Evolutionary conservation across 768 basidiomycete genomes (phyloP).

Genomic region (Psilocybe cubensis): DNA sequence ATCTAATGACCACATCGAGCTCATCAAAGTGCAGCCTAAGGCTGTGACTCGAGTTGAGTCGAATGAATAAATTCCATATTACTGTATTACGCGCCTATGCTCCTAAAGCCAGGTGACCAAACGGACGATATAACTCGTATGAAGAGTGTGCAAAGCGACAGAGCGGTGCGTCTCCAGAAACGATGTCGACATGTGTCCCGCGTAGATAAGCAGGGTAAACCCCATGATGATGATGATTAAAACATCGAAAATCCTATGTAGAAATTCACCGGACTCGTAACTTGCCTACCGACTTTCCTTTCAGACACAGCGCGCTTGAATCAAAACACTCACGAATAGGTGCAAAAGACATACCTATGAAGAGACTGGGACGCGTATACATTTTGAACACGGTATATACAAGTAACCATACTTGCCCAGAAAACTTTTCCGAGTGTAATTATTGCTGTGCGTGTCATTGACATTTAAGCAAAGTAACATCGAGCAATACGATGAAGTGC

Average conservation of each 20-base stretch:
- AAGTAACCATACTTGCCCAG: background rate
- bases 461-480: slow-evolving; percentile 8
- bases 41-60: background rate
- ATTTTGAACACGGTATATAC: background rate
- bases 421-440: background rate
- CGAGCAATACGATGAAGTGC: slow-evolving; percentile 4
- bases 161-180: background rate
- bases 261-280: background rate
- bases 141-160: too few species aligned
- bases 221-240: background rate
- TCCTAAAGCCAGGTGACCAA: background rate
- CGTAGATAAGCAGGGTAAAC: background rate
- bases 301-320: background rate
- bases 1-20: background rate
- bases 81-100: background rate
- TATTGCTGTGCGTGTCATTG: slow-evolving; percentile 24
- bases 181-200: background rate
- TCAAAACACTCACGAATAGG: background rate
- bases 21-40: too few species aligned
- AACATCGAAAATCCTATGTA: slow-evolving; percentile 1
- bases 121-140: background rate
- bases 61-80: too few species aligned
- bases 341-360: too few species aligned
- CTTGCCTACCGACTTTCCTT: background rate
- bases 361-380: too few species aligned